Evolutionary conservation across 345 rosid species (phyloP).

Genomic region (Eucalyptus viminalis): DNA sequence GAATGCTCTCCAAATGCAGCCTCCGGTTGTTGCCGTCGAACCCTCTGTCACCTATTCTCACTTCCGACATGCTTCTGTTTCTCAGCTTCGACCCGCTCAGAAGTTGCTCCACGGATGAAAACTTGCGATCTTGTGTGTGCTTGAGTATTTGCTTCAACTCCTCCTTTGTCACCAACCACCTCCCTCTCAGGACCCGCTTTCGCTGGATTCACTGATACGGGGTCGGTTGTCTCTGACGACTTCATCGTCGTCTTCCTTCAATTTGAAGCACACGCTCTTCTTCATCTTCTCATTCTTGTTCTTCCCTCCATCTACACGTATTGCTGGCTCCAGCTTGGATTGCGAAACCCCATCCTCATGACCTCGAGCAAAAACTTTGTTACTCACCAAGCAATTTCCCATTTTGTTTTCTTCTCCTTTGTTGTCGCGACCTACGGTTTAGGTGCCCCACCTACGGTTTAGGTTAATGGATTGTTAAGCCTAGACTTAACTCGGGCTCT

Average conservation of each 20-base stretch:
- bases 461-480: no score
- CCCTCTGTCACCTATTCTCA: neutral
- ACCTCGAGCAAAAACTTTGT: neutral
- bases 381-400: slow-evolving; percentile 24
- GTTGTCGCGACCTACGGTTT: no score
- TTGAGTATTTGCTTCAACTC: slow-evolving; percentile 46
- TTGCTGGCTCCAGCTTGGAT: neutral
- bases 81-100: slow-evolving; percentile 26
- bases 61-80: neutral
- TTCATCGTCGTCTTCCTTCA: neutral
- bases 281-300: neutral
- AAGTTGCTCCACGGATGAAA: slow-evolving; percentile 31
- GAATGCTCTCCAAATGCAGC: slow-evolving; percentile 52
- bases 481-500: no score
- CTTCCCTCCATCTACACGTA: neutral
- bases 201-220: neutral
- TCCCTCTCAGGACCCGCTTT: slow-evolving; percentile 28
- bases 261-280: slow-evolving; percentile 7
- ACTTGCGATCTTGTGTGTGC: neutral
- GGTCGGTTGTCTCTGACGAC: neutral
- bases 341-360: neutral
- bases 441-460: no score
- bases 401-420: neutral
- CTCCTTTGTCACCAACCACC: slow-evolving; percentile 44
- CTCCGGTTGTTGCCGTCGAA: slow-evolving; percentile 18